Percentiles rank a stretch among this genome's conserved stretches.
These are phyloP conservation scores for Melaleuca alternifolia DNA, from an alignment of 345 rosid genomes.

Conservation along the genomic window DNA sequence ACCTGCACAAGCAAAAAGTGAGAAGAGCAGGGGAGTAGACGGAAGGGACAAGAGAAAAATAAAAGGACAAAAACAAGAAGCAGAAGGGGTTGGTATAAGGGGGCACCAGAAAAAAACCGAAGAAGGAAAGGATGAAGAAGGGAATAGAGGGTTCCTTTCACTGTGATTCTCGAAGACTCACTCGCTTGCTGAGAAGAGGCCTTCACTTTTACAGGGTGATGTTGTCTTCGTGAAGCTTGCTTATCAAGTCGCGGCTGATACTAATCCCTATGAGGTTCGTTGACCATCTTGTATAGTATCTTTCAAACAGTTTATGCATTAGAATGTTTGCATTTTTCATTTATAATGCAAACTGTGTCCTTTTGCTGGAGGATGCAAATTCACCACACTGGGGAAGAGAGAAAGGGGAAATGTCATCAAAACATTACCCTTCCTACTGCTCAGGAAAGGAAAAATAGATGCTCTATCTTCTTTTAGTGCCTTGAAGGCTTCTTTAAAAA, in stretches of 20 bases:
- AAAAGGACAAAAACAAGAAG: no score
- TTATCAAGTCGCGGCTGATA: background rate
- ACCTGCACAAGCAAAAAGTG: no score
- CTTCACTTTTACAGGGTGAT: conserved; percentile 55
- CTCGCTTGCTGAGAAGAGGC: conserved; percentile 56
- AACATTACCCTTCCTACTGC: background rate
- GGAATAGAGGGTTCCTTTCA: no score
- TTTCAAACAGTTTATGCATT: background rate
- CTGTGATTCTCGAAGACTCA: no score
- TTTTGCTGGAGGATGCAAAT: background rate
- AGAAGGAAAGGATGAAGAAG: no score
- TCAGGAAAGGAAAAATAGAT: background rate
- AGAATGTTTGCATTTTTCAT: background rate
- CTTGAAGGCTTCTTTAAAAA: background rate
- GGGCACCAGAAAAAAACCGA: no score
- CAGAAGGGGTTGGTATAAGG: no score
- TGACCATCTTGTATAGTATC: background rate
- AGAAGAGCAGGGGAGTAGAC: no score
- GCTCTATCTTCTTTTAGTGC: background rate
- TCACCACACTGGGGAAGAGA: background rate
- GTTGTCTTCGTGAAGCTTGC: conserved; percentile 22
- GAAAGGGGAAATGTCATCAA: background rate
- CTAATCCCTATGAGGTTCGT: conserved; percentile 20
- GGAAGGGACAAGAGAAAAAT: no score
- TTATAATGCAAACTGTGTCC: background rate